A percentile compares a stretch with the other conserved stretches of the same genome.
phyloP scores from a whole-genome alignment of 2,329 filamentous ascomycete genomes.

The Phaeosphaeriaceae sp. region DNA sequence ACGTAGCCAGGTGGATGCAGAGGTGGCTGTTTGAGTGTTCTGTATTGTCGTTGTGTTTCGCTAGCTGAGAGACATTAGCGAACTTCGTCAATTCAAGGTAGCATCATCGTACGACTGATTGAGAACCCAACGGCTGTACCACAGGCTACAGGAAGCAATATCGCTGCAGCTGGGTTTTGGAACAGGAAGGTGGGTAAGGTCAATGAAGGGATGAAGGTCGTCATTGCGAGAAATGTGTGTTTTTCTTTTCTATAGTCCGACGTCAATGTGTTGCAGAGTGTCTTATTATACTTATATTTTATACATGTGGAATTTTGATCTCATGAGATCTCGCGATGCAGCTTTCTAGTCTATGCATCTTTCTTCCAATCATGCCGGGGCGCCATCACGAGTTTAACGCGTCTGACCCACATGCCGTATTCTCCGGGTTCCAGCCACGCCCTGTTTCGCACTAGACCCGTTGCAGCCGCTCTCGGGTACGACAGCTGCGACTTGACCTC shows the following conservation, averaged over 20 bases:
- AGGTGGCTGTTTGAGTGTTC: constrained; percentile 70
- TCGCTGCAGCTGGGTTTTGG: constrained; percentile 71
- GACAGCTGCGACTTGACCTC: constrained; percentile 24
- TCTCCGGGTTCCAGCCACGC: constrained; percentile 14
- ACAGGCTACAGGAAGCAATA: constrained; percentile 75
- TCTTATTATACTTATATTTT: too few relatives aligned
- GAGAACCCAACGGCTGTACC: constrained; percentile 77
- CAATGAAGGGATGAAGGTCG: constrained; percentile 77
- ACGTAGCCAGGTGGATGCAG: constrained; percentile 62
- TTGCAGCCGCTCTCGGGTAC: constrained; percentile 24
- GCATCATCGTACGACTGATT: constrained; percentile 63
- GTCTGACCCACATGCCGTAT: constrained; percentile 30
- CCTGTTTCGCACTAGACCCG: constrained; percentile 23
- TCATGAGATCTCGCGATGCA: constrained; percentile 1
- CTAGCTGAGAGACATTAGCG: constrained; percentile 16
- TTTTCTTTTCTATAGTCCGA: too few relatives aligned
- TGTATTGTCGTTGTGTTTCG: constrained; percentile 64
- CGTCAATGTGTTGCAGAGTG: too few relatives aligned
- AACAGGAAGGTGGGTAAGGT: constrained; percentile 77
- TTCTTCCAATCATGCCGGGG: constrained; percentile 28
- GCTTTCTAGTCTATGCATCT: neutral
- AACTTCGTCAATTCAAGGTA: neutral
- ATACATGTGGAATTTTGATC: neutral
- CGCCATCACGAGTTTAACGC: constrained; percentile 17
- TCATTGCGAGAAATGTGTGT: too few relatives aligned